Evolutionary conservation across 2,329 filamentous ascomycete genomes (phyloP).

Genomic region (Byssothecium circinans): DNA sequence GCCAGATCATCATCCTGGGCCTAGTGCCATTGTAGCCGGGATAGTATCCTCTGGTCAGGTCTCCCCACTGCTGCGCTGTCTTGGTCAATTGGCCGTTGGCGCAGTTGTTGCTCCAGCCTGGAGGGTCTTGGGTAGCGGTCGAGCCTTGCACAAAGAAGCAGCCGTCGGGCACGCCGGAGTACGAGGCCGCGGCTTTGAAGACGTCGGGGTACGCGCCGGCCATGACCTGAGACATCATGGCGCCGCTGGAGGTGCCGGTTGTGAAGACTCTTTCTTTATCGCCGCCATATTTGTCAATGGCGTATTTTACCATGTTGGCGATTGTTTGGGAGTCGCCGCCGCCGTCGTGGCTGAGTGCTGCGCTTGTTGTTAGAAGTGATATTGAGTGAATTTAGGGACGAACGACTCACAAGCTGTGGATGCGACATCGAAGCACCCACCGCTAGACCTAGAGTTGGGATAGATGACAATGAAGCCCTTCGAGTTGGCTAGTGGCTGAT

Average conservation of each 20-base stretch:
- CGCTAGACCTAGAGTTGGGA: conserved; percentile 21
- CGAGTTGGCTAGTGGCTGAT: conserved; percentile 14
- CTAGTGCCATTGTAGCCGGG: conserved; percentile 18
- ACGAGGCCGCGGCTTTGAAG: conserved; percentile 56
- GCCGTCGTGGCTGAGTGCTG: conserved; percentile 22
- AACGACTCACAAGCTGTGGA: conserved; percentile 13
- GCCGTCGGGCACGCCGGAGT: conserved; percentile 57
- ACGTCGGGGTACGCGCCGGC: conserved; percentile 57
- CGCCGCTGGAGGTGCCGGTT: conserved; percentile 19
- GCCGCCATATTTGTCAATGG: conserved; percentile 18
- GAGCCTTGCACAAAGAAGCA: conserved; percentile 49
- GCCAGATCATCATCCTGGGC: conserved; percentile 18
- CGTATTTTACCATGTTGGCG: conserved; percentile 26
- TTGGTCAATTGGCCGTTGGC: conserved; percentile 19
- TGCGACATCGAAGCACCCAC: conserved; percentile 26
- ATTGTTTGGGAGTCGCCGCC: conserved; percentile 25
- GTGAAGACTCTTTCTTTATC: conserved; percentile 17
- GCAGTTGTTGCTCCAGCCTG: conserved; percentile 29
- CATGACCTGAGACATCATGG: conserved; percentile 44
- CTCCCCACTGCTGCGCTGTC: conserved; percentile 21
- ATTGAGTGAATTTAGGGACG: neutral
- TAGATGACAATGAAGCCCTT: conserved; percentile 23
- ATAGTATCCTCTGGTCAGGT: conserved; percentile 14
- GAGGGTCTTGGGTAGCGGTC: conserved; percentile 40
- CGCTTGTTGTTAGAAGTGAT: neutral